phyloP scores from a whole-genome alignment of 345 rosid genomes.

The Pistacia integerrima region DNA sequence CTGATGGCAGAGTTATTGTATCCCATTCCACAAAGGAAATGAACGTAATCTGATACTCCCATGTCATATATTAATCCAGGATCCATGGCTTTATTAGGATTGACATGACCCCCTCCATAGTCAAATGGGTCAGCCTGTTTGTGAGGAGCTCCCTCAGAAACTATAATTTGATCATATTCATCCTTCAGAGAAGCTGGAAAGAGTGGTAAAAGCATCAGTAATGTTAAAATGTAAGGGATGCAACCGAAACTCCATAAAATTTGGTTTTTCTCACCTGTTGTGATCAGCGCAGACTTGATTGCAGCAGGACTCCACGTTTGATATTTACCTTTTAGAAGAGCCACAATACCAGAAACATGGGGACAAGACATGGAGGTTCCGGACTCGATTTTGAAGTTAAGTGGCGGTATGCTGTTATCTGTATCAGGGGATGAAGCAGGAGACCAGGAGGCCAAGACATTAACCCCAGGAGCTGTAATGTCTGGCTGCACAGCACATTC shows the following conservation, averaged over 20 bases:
- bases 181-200: constrained; percentile 52
- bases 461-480: constrained; percentile 67
- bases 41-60: constrained; percentile 43
- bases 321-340: constrained; percentile 49
- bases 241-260: not conserved
- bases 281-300: constrained; percentile 55
- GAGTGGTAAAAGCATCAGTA: not conserved
- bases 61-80: constrained; percentile 69
- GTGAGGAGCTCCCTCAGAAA: constrained; percentile 59
- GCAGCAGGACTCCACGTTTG: constrained; percentile 62
- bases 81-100: constrained; percentile 49
- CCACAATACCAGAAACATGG: constrained; percentile 54
- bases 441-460: constrained; percentile 58
- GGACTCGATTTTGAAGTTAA: constrained; percentile 45
- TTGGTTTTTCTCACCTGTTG: constrained; percentile 40
- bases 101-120: constrained; percentile 67
- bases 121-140: constrained; percentile 67
- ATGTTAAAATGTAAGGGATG: not conserved
- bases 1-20: constrained; percentile 56
- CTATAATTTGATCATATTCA: constrained; percentile 40
- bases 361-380: constrained; percentile 73
- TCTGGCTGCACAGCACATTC: constrained; percentile 45
- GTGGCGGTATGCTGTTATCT: not conserved
- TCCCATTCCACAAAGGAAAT: constrained; percentile 61
- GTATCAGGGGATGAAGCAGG: constrained; percentile 33